These are phyloP conservation scores for Taiozyma sp. DNA, from an alignment of 1,139 yeast species.

Conservation along the genomic window DNA sequence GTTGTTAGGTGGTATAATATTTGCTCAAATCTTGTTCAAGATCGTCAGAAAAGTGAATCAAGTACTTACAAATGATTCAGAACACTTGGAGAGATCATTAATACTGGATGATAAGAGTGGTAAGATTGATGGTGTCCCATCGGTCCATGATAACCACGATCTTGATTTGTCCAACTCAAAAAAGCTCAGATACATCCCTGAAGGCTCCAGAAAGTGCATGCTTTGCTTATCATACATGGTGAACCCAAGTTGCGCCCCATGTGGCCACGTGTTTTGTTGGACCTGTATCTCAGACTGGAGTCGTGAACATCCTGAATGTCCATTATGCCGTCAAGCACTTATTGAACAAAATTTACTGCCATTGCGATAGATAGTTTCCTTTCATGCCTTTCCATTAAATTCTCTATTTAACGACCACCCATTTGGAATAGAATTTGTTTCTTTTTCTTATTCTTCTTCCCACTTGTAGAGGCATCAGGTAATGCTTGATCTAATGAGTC, in stretches of 20 bases:
- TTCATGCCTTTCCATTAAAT: neutral
- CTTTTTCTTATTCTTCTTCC: constrained; percentile 35
- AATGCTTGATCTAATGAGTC: constrained; percentile 15
- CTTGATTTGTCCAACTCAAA: constrained; percentile 53
- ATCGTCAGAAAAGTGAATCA: constrained; percentile 16
- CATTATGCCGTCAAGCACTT: constrained; percentile 77
- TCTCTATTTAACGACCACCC: constrained; percentile 25
- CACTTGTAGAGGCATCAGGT: constrained; percentile 7
- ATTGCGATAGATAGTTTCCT: constrained; percentile 33
- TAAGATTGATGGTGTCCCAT: constrained; percentile 16
- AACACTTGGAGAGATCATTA: neutral
- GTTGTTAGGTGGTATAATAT: constrained; percentile 64
- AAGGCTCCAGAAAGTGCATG: constrained; percentile 69
- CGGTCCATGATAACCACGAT: constrained; percentile 6
- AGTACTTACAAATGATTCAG: constrained; percentile 1
- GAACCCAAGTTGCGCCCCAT: constrained; percentile 79
- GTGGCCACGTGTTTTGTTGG: constrained; percentile 97
- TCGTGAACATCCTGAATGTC: constrained; percentile 84
- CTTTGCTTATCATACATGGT: constrained; percentile 76
- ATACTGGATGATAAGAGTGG: neutral
- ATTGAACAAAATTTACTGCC: constrained; percentile 73
- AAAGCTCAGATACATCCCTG: constrained; percentile 65
- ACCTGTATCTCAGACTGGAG: constrained; percentile 86
- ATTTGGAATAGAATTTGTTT: constrained; percentile 40
- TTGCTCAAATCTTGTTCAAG: constrained; percentile 53